Evolutionary conservation across 305 asterid genomes (phyloP).

Genomic region (Fraxinus nigra): DNA sequence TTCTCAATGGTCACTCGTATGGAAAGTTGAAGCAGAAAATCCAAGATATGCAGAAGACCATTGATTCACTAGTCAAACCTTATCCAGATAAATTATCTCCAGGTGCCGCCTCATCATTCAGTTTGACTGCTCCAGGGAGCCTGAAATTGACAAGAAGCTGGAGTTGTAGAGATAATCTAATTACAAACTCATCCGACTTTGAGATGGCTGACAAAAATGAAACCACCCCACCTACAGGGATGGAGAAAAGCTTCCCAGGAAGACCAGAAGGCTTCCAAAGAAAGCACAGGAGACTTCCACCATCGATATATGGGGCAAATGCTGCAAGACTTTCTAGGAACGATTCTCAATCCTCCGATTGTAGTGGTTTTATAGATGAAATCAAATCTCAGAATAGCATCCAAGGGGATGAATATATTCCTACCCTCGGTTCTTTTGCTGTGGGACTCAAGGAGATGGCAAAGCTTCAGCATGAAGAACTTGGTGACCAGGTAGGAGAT

Average conservation of each 20-base stretch:
- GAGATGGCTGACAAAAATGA: constrained; percentile 46
- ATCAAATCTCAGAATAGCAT: constrained; percentile 35
- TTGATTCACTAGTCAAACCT: constrained; percentile 41
- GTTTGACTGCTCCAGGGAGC: constrained; percentile 44
- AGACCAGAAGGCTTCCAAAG: constrained; percentile 58
- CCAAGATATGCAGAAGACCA: constrained; percentile 38
- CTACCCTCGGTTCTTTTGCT: constrained; percentile 80
- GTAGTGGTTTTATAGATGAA: constrained; percentile 56
- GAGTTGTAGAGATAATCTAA: constrained; percentile 62
- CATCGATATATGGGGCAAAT: constrained; percentile 55
- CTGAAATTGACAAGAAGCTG: constrained; percentile 50
- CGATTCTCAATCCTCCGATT: constrained; percentile 63
- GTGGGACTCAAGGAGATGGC: constrained; percentile 89
- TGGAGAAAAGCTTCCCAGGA: constrained; percentile 57
- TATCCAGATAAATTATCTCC: constrained; percentile 42
- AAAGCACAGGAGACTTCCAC: constrained; percentile 82
- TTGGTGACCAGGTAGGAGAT: constrained; percentile 44
- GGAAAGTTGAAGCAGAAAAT: constrained; percentile 43
- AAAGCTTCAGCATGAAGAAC: constrained; percentile 53
- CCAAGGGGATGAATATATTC: constrained; percentile 71
- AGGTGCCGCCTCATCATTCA: constrained; percentile 33
- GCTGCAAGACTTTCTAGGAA: constrained; percentile 45
- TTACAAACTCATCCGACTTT: constrained; percentile 36
- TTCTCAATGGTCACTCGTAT: constrained; percentile 33
- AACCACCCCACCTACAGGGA: constrained; percentile 66